phyloP scores from a whole-genome alignment of 345 rosid genomes.

The Lepidium aucheri region DNA sequence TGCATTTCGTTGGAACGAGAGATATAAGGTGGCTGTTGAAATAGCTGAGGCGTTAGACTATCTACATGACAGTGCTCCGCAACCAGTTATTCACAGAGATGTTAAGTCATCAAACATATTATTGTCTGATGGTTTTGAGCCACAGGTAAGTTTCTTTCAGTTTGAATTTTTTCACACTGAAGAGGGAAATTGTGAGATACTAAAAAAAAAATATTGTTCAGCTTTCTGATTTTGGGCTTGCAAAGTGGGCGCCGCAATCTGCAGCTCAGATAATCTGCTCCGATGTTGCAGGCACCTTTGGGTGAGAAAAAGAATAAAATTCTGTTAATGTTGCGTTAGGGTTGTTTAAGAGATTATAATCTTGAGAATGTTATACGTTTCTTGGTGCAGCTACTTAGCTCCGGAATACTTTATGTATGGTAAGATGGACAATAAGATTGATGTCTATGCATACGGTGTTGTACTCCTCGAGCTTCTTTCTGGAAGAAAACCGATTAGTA shows the following conservation, averaged over 20 bases:
- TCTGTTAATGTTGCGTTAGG: slow-evolving; percentile 25
- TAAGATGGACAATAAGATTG: slow-evolving; percentile 76
- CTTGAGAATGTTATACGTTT: background rate
- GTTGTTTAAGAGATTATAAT: slow-evolving; percentile 16
- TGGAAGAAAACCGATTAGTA: slow-evolving; percentile 69
- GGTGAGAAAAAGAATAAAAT: slow-evolving; percentile 35
- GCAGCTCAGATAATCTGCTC: slow-evolving; percentile 58
- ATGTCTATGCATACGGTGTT: slow-evolving; percentile 89
- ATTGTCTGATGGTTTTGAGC: slow-evolving; percentile 78
- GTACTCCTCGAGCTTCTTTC: slow-evolving; percentile 98
- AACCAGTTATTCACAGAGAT: slow-evolving; percentile 80
- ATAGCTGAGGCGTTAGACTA: slow-evolving; percentile 86
- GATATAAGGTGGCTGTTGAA: slow-evolving; percentile 80
- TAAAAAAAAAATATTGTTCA: slow-evolving; percentile 22
- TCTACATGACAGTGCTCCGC: slow-evolving; percentile 53
- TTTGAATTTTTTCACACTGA: background rate
- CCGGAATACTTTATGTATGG: slow-evolving; percentile 98
- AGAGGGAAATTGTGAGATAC: background rate
- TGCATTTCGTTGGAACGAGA: slow-evolving; percentile 69
- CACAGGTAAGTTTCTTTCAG: slow-evolving; percentile 45
- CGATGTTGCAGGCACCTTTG: slow-evolving; percentile 91
- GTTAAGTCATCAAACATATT: slow-evolving; percentile 93
- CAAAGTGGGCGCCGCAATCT: slow-evolving; percentile 54
- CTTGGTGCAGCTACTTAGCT: slow-evolving; percentile 75
- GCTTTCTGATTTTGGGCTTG: slow-evolving; percentile 97